phyloP scores from a whole-genome alignment of 148 eudicot genomes.

The Vaccinium corymbosum region DNA sequence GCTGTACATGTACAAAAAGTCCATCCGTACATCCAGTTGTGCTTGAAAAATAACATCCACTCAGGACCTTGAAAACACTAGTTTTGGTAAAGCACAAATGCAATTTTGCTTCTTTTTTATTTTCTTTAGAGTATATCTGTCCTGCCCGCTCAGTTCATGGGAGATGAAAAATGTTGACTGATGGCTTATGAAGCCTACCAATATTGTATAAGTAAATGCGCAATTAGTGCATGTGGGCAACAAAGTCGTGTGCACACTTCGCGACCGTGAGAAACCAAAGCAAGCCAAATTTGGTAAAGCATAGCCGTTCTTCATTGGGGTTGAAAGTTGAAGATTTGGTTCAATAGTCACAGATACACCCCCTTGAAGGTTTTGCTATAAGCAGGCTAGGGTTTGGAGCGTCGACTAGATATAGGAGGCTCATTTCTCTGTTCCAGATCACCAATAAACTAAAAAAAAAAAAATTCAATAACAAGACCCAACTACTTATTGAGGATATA shows the following conservation, averaged over 20 bases:
- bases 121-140: background rate
- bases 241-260: background rate
- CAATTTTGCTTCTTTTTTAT: background rate
- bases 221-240: background rate
- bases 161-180: background rate
- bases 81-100: background rate
- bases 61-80: background rate
- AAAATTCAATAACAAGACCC: background rate
- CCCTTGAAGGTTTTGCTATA: background rate
- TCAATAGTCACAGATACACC: background rate
- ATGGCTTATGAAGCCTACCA: background rate
- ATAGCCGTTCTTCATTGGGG: background rate
- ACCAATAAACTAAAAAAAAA: background rate
- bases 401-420: background rate
- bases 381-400: background rate
- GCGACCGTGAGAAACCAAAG: background rate
- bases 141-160: background rate
- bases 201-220: no score
- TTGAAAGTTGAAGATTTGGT: background rate
- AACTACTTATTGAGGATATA: background rate
- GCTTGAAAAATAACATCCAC: background rate
- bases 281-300: background rate
- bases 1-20: background rate
- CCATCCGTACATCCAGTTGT: background rate
- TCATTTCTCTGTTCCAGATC: background rate